phyloP scores from a whole-genome alignment of 1,284 basidiomycete genomes.

The Gomphus sp. region DNA sequence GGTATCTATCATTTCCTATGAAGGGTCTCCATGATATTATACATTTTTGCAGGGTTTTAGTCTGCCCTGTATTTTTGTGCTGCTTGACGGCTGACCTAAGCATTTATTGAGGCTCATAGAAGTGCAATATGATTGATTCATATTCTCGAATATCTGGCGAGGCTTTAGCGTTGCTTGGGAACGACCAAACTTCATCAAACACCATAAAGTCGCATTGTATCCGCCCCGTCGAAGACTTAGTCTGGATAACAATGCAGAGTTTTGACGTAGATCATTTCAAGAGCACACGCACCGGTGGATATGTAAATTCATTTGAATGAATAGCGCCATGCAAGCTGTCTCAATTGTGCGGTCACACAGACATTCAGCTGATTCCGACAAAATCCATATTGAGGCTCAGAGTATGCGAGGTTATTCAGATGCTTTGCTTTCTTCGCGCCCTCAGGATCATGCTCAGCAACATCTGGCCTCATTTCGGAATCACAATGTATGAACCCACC shows the following conservation, averaged over 20 bases:
- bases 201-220: constrained; percentile 74
- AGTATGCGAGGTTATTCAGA: neutral
- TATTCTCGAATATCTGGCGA: too few relatives aligned
- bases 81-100: too few relatives aligned
- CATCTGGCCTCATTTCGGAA: constrained; percentile 55
- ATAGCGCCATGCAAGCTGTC: constrained; percentile 46
- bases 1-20: too few relatives aligned
- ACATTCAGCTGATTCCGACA: constrained; percentile 49
- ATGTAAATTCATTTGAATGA: too few relatives aligned
- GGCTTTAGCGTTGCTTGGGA: too few relatives aligned
- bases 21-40: too few relatives aligned
- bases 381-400: neutral
- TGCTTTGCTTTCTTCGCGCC: constrained; percentile 46
- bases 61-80: too few relatives aligned
- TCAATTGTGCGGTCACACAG: constrained; percentile 52
- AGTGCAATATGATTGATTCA: too few relatives aligned
- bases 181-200: too few relatives aligned
- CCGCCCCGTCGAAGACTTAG: constrained; percentile 83
- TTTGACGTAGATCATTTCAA: neutral
- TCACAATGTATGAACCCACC: constrained; percentile 79
- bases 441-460: constrained; percentile 47
- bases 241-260: constrained; percentile 31
- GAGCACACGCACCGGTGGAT: too few relatives aligned
- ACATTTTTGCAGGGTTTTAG: too few relatives aligned
- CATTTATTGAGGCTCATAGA: too few relatives aligned